These are phyloP conservation scores for Trichosporon coremiiforme DNA, from an alignment of 1,284 basidiomycete genomes.

Conservation along the genomic window DNA sequence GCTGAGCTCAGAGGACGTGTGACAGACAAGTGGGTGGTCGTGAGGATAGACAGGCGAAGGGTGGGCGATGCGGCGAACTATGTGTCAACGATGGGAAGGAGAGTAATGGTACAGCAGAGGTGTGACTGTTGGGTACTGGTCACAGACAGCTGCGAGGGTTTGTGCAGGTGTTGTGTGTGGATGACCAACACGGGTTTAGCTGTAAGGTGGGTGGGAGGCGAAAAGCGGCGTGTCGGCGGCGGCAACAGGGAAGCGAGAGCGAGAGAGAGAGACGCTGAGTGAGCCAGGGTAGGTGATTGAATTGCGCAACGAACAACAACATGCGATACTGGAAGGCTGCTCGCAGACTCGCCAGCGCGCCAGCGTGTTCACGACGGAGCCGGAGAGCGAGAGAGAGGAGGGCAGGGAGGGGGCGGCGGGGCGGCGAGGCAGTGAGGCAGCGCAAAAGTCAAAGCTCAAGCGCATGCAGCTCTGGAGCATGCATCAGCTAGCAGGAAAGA, in stretches of 20 bases:
- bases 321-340: not conserved
- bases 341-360: too few relatives aligned
- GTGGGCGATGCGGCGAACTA: too few relatives aligned
- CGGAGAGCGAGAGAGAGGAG: too few relatives aligned
- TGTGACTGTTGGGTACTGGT: not conserved
- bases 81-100: not conserved
- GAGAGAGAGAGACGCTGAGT: not conserved
- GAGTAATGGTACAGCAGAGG: not conserved
- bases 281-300: not conserved
- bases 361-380: too few relatives aligned
- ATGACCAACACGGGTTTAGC: not conserved
- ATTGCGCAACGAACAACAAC: slow-evolving; percentile 7
- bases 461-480: too few relatives aligned
- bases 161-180: not conserved
- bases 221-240: not conserved
- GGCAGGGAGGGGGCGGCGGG: too few relatives aligned
- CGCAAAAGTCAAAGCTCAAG: too few relatives aligned
- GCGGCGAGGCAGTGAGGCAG: too few relatives aligned
- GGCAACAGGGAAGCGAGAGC: not conserved
- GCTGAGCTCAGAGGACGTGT: too few relatives aligned
- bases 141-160: not conserved
- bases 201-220: not conserved
- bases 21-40: not conserved
- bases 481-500: too few relatives aligned
- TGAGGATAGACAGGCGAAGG: not conserved